Conservation (phyloP, 805 yeast genomes). For the Teunomyces lycoperdinae region DNA sequence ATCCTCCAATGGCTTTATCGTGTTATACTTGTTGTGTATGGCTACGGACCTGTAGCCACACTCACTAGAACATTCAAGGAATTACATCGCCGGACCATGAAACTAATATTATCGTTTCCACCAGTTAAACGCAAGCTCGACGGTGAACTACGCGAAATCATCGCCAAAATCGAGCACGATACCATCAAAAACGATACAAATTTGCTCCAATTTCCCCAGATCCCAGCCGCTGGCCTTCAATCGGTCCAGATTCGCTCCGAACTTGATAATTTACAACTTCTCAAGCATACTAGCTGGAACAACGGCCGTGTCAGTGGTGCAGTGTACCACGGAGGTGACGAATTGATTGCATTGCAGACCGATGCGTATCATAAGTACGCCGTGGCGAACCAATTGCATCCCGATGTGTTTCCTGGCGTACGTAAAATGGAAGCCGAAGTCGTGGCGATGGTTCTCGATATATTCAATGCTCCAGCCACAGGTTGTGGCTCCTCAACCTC, state of each 20-base stretch:
- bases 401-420: constrained; percentile 95
- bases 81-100: constrained; percentile 8
- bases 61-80: background rate
- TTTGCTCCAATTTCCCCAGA: constrained; percentile 40
- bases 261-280: constrained; percentile 45
- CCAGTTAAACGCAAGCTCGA: constrained; percentile 55
- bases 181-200: constrained; percentile 54
- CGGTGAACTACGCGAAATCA: constrained; percentile 50
- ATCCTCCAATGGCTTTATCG: constrained; percentile 10
- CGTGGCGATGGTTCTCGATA: constrained; percentile 79
- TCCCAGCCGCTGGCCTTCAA: constrained; percentile 64
- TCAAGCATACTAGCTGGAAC: constrained; percentile 78
- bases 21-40: constrained; percentile 12
- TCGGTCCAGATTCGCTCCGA: constrained; percentile 46
- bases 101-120: constrained; percentile 42
- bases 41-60: constrained; percentile 15
- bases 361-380: constrained; percentile 72
- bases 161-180: constrained; percentile 50
- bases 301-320: constrained; percentile 90
- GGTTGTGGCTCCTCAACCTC: constrained; percentile 75
- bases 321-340: constrained; percentile 93
- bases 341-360: constrained; percentile 69
- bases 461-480: constrained; percentile 72
- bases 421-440: constrained; percentile 96
- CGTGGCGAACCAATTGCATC: constrained; percentile 93